Base-by-base conservation (phyloP, 176 grass and related monocot species). In the Ananas comosus region DNA sequence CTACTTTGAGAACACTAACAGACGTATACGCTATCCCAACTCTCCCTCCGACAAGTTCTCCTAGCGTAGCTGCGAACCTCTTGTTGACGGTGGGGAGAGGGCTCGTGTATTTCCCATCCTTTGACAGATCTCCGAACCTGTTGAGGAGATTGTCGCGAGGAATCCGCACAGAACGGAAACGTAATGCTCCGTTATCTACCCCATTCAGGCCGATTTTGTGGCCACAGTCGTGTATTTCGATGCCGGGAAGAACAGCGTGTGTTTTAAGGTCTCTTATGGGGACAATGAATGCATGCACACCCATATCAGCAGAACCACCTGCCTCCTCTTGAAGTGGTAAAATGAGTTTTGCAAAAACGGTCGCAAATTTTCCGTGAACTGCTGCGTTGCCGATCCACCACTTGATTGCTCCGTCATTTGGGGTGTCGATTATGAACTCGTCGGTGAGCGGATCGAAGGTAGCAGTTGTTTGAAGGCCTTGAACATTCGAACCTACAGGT, bases 371-470 rank as follows among this genome's bases (percentile, higher is more conserved):
- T 78, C 94, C 89, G 57, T 99, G 87, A 72, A 90, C 71, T 53
- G 94, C 87, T 63, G 94, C 94, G 66, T 99, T 99, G 24, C 89
- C 94, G 64, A 99, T 99, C 94, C 94, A 99, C 94, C 94, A 97
- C 76, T 99, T 99, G 48, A 99, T 92, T 50, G 94, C 94, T 58
- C 94, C 94, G 66, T 99, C 89, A 77, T 99, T 99, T 58, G 94
- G 94, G 28, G 94, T 99, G 52, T 99, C 64, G 66, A 99, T 83
- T 18, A 99, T 80, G 27, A 99, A 99, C 78, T 99, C 89, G 50
- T 99, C 87, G 10, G 87, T 88, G 52, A 92, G 61, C 69, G 94
- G 89, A 89, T 99, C 94, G 67, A 99, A 99, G 54, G 94, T 93
- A 72, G 94, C 94, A n/a, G 89, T 99, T 14, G 94, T 99, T 70